A percentile compares a stretch with the other conserved stretches of the same genome.
phyloP scores from a whole-genome alignment of 768 basidiomycete species.

The Piloderma croceum region DNA sequence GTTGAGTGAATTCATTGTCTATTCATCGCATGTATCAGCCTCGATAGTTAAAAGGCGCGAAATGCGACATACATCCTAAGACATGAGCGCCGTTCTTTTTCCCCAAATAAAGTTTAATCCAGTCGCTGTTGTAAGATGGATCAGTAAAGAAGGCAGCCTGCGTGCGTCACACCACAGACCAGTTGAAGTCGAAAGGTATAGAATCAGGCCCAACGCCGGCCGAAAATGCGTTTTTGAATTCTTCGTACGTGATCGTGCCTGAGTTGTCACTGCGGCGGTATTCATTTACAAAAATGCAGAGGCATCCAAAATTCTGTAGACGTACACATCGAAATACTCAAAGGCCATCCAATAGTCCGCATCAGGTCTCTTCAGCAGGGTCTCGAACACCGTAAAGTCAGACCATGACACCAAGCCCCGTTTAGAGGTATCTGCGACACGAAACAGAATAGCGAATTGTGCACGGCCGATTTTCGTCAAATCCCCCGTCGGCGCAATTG shows the following conservation, averaged over 20 bases:
- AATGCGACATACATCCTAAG: constrained; percentile 67
- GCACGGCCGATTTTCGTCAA: constrained; percentile 79
- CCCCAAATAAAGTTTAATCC: constrained; percentile 95
- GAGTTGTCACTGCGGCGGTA: constrained; percentile 79
- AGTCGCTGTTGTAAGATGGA: constrained; percentile 51
- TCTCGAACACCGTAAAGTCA: constrained; percentile 95
- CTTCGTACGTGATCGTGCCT: constrained; percentile 90
- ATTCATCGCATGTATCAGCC: constrained; percentile 1
- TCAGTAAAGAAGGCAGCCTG: constrained; percentile 1
- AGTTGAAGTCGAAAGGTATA: constrained; percentile 94
- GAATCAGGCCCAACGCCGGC: constrained; percentile 72
- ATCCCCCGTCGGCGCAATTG: constrained; percentile 86
- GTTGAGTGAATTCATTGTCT: constrained; percentile 96
- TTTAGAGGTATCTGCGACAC: constrained; percentile 75
- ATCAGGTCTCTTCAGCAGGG: constrained; percentile 86
- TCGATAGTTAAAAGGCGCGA: constrained; percentile 1
- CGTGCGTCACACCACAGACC: constrained; percentile 37
- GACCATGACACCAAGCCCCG: constrained; percentile 86
- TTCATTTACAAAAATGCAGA: constrained; percentile 9
- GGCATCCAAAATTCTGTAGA: constrained; percentile 11
- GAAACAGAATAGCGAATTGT: constrained; percentile 87
- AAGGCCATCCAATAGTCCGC: constrained; percentile 97
- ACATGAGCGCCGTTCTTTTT: constrained; percentile 89
- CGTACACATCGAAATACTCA: constrained; percentile 92
- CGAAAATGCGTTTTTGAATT: constrained; percentile 89